Percentiles rank a stretch among this genome's conserved stretches.
Conservation (phyloP, 768 basidiomycete species). For the Strobilomyces dryophilus region DNA sequence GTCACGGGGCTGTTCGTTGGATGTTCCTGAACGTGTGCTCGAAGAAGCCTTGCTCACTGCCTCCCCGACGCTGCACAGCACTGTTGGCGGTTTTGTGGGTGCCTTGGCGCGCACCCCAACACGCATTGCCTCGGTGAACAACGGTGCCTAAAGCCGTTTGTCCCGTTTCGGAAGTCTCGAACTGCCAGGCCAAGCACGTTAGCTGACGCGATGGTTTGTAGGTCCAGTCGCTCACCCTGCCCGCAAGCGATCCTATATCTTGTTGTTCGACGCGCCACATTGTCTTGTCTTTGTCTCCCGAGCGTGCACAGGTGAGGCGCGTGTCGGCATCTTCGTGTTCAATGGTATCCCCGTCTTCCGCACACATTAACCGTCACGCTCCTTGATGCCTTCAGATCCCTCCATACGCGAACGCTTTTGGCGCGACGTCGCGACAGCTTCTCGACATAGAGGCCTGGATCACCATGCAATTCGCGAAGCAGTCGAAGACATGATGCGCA, state of each 20-base stretch:
- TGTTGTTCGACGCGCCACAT: not conserved
- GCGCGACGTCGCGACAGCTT: slow-evolving; percentile 18
- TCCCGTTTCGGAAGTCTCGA: slow-evolving; percentile 20
- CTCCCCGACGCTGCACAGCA: not conserved
- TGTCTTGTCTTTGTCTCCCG: slow-evolving; percentile 3
- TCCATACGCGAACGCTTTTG: slow-evolving; percentile 24
- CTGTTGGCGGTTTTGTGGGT: not conserved
- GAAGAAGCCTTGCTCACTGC: too few relatives aligned
- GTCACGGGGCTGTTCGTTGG: too few relatives aligned
- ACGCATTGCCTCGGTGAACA: slow-evolving; percentile 8
- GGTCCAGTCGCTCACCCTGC: slow-evolving; percentile 15
- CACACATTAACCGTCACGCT: slow-evolving; percentile 4
- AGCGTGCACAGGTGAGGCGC: slow-evolving; percentile 5
- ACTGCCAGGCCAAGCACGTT: slow-evolving; percentile 4
- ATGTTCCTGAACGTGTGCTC: too few relatives aligned
- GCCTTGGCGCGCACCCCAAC: not conserved
- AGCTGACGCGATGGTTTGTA: slow-evolving; percentile 12
- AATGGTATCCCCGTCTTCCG: not conserved
- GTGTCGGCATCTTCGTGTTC: not conserved
- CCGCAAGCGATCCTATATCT: not conserved
- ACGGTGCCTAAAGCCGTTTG: not conserved
- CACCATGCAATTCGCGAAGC: slow-evolving; percentile 17
- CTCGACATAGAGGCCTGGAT: slow-evolving; percentile 6
- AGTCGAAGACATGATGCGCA: slow-evolving; percentile 21
- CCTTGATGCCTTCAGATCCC: slow-evolving; percentile 11